phyloP scores from a whole-genome alignment of 2,329 filamentous ascomycete species.

The Monosporascus sp. region DNA sequence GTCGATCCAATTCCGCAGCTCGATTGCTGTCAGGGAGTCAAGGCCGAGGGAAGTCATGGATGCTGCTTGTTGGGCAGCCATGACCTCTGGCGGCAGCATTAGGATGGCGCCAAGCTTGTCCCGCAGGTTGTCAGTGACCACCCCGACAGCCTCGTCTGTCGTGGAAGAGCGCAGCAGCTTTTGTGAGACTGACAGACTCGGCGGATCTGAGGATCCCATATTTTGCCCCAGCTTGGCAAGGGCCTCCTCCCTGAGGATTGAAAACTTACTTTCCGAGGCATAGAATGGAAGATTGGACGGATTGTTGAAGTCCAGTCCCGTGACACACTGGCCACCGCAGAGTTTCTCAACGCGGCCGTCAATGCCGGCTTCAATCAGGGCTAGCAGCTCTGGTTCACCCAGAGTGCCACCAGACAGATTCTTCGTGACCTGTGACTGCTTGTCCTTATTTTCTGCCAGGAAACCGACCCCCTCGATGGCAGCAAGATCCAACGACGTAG shows the following conservation, averaged over 20 bases:
- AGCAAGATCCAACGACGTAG: conserved; percentile 46
- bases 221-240: conserved; percentile 28
- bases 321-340: conserved; percentile 47
- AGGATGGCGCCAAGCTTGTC: conserved; percentile 42
- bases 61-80: conserved; percentile 33
- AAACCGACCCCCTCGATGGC: conserved; percentile 45
- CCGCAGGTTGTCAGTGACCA: conserved; percentile 39
- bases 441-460: conserved; percentile 40
- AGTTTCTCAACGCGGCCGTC: conserved; percentile 33
- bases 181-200: conserved; percentile 39
- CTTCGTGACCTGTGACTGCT: conserved; percentile 39
- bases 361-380: conserved; percentile 47
- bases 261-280: conserved; percentile 49
- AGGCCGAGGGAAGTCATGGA: conserved; percentile 36
- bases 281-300: conserved; percentile 45
- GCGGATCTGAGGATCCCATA: conserved; percentile 22
- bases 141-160: conserved; percentile 38
- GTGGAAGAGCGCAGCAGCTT: conserved; percentile 30
- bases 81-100: conserved; percentile 42
- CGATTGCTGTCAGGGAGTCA: conserved; percentile 44
- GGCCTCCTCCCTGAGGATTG: conserved; percentile 37
- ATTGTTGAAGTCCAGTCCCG: conserved; percentile 43
- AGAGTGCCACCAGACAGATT: conserved; percentile 45
- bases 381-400: conserved; percentile 47
- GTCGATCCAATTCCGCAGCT: conserved; percentile 45